phyloP scores from a whole-genome alignment of 345 rosid genomes.

The Eucalyptus coolabah region DNA sequence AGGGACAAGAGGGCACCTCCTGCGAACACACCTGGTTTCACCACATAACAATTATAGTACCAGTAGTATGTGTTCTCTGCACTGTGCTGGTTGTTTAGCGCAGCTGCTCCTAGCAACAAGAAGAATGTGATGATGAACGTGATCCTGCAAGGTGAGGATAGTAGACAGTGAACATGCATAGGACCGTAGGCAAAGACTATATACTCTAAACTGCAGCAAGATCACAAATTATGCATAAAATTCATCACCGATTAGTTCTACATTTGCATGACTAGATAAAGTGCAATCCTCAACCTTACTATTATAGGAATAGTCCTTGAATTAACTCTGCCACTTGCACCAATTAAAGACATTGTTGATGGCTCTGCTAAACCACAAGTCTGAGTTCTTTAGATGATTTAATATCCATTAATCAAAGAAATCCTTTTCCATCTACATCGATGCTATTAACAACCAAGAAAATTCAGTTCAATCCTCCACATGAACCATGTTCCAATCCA shows the following conservation, averaged over 20 bases:
- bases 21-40: slow-evolving; percentile 78
- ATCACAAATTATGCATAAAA: background rate
- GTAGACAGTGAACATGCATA: background rate
- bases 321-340: background rate
- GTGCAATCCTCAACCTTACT: background rate
- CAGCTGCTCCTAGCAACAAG: slow-evolving; percentile 67
- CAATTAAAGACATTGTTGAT: background rate
- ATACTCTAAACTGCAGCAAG: background rate
- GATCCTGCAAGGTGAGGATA: slow-evolving; percentile 36
- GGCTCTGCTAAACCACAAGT: background rate
- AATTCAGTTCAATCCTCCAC: background rate
- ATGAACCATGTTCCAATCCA: background rate
- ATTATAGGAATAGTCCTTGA: background rate
- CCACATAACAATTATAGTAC: slow-evolving; percentile 55
- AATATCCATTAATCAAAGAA: background rate
- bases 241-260: background rate
- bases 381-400: background rate
- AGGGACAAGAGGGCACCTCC: slow-evolving; percentile 55
- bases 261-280: background rate
- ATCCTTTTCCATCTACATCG: background rate
- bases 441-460: background rate
- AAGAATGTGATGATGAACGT: slow-evolving; percentile 66
- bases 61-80: slow-evolving; percentile 27
- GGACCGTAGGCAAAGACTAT: background rate
- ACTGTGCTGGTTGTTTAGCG: slow-evolving; percentile 51